Conservation (phyloP, 2,329 filamentous ascomycete genomes). For the Penicillium sp. region DNA sequence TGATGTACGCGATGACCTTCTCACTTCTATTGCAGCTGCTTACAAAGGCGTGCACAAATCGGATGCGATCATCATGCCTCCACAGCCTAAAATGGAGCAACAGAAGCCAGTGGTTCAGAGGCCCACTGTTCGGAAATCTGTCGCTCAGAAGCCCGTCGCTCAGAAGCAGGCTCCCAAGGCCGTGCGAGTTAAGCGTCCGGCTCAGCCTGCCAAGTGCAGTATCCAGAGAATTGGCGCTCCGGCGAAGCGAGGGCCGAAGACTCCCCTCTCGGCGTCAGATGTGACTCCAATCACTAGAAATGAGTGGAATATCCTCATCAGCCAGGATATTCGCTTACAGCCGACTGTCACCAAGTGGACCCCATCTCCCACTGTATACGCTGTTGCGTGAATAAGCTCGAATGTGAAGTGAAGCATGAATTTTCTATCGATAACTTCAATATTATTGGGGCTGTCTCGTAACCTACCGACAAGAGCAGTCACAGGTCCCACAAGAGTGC, state of each 20-base stretch:
- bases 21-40: constrained; percentile 35
- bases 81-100: constrained; percentile 13
- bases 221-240: constrained; percentile 9
- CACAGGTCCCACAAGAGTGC: not conserved
- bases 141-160: not conserved
- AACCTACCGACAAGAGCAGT: not conserved
- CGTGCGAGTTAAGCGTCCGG: constrained; percentile 23
- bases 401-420: not conserved
- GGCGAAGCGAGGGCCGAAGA: constrained; percentile 35
- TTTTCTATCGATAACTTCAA: not conserved
- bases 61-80: constrained; percentile 40
- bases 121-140: not conserved
- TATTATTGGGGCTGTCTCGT: not conserved
- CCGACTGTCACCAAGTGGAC: constrained; percentile 39
- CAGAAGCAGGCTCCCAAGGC: constrained; percentile 1
- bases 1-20: constrained; percentile 36
- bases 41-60: constrained; percentile 37
- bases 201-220: constrained; percentile 19
- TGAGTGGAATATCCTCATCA: constrained; percentile 43
- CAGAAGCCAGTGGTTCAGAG: not conserved
- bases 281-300: constrained; percentile 44
- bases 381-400: constrained; percentile 25
- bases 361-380: constrained; percentile 34
- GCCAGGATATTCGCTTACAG: constrained; percentile 30
- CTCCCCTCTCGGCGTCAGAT: constrained; percentile 43